These are phyloP conservation scores for Leptomonas pyrrhocoris DNA, from an alignment of 208 protist genomes.

Conservation along the genomic window DNA sequence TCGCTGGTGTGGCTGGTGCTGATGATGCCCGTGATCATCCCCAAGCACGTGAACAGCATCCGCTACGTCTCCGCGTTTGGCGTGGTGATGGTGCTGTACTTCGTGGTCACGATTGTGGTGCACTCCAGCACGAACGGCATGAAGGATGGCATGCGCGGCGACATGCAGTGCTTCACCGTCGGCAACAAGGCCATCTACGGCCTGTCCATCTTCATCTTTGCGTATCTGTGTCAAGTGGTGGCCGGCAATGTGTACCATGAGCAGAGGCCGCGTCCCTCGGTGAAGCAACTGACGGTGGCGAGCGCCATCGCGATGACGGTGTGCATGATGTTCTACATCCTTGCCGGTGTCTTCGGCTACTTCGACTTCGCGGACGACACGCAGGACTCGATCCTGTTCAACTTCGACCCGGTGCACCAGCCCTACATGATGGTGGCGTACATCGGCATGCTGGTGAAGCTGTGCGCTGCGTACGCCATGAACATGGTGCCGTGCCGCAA, in stretches of 20 bases:
- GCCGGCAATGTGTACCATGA: slow-evolving; percentile 54
- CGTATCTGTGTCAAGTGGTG: slow-evolving; percentile 72
- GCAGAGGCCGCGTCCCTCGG: slow-evolving; percentile 40
- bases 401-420: slow-evolving; percentile 62
- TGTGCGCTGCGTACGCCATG: slow-evolving; percentile 64
- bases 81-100: slow-evolving; percentile 72
- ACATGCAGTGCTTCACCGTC: slow-evolving; percentile 46
- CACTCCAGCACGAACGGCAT: slow-evolving; percentile 57
- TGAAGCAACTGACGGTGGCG: slow-evolving; percentile 48
- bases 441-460: slow-evolving; percentile 70
- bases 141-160: slow-evolving; percentile 35
- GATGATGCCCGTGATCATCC: slow-evolving; percentile 73
- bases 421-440: slow-evolving; percentile 74
- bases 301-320: slow-evolving; percentile 50
- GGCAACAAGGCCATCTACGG: slow-evolving; percentile 61
- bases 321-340: slow-evolving; percentile 40
- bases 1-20: slow-evolving; percentile 50
- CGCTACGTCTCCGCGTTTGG: slow-evolving; percentile 78
- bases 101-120: slow-evolving; percentile 60
- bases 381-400: slow-evolving; percentile 52
- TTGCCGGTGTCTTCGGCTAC: slow-evolving; percentile 70
- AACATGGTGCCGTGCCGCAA: slow-evolving; percentile 69
- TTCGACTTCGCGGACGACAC: slow-evolving; percentile 69
- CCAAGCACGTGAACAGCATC: slow-evolving; percentile 78
- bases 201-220: slow-evolving; percentile 77